Base-by-base conservation (phyloP, 352 stramenopile species). In the Halophytophthora polymorphica region DNA sequence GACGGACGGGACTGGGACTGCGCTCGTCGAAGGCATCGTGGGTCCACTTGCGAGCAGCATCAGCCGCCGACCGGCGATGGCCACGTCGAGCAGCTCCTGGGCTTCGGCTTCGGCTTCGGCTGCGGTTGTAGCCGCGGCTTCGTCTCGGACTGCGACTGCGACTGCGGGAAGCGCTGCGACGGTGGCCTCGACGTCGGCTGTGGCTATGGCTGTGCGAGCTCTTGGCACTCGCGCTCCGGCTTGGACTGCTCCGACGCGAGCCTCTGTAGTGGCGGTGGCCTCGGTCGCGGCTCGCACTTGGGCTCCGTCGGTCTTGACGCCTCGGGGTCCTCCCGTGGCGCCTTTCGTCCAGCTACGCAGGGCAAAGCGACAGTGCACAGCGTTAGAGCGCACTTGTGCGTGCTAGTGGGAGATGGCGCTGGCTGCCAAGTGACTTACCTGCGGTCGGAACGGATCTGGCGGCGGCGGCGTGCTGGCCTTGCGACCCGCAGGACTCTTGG, bases 21-120 rank as follows among this genome's bases (percentile, higher is more conserved):
- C 82, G 77, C 41, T 78, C 74, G 15, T 87, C 63, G 36, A 88
- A 94, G 1, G 66, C 83, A 18, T 77, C 75, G 40, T 94, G 83
- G 14, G 76, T 83, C 83, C 83, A 94, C 31, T 69, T 66, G 21
- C 53, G 61, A 15, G 76, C 63, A 12, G 51, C 39, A 7, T 70
- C 67, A 22, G 63, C 52, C 10, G 67, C 70, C n/a, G 50, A 66
- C 7, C 58, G 59, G 13, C 53, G 56, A 2, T 42, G 47, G 36
- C 58, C 40, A 45, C 39, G 51, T 19, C 45, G 25, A 28, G 54
- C 47, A 23, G 45, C 48, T 40, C 50, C 43, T 22, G 45, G 56
- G 25, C 61, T 69, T 46, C 53, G 64, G 42, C 62, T 75, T 14
- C 37, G 6, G 33, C 28, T n/a, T 18, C 52, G 56, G 17, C 43